Conservation (phyloP, 768 basidiomycete species). For the Leucosporidium yakuticum region DNA sequence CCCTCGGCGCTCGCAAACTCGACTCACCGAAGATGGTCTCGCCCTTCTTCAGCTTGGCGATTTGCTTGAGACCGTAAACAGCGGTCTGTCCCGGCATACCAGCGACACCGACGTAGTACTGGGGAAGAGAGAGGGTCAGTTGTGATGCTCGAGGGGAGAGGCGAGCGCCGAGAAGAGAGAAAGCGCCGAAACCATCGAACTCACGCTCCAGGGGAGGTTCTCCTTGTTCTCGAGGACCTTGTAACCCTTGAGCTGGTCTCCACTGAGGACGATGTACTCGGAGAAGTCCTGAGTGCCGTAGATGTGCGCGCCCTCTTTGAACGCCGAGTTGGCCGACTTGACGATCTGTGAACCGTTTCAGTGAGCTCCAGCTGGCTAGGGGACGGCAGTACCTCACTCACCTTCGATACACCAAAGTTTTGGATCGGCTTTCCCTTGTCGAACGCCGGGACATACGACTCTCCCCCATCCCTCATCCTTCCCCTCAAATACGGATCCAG, state of each 20-base stretch:
- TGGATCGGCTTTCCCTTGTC: not conserved
- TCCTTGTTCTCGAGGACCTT: conserved; percentile 37
- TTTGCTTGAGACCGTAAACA: conserved; percentile 44
- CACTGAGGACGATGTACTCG: conserved; percentile 21
- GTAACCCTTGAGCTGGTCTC: conserved; percentile 18
- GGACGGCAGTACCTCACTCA: conserved; percentile 31
- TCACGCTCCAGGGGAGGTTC: conserved; percentile 35
- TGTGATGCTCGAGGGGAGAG: too few relatives aligned
- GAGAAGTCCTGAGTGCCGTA: conserved; percentile 35
- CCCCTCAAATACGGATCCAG: conserved; percentile 42
- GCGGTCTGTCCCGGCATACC: conserved; percentile 43
- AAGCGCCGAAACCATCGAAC: not conserved
- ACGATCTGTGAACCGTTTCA: conserved; percentile 32
- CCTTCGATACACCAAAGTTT: not conserved
- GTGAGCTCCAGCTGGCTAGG: conserved; percentile 32
- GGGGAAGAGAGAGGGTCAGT: not conserved
- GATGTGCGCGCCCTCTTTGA: conserved; percentile 36
- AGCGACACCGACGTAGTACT: conserved; percentile 34
- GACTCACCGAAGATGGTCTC: conserved; percentile 51
- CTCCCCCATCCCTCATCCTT: conserved; percentile 27
- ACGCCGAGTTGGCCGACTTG: conserved; percentile 28
- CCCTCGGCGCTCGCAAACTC: conserved; percentile 40
- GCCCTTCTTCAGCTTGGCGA: conserved; percentile 50
- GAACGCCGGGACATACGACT: conserved; percentile 40
- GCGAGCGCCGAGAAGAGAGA: not conserved